Evolutionary conservation across 306 rosid genomes (phyloP).

Genomic region (Fagus sylvatica): DNA sequence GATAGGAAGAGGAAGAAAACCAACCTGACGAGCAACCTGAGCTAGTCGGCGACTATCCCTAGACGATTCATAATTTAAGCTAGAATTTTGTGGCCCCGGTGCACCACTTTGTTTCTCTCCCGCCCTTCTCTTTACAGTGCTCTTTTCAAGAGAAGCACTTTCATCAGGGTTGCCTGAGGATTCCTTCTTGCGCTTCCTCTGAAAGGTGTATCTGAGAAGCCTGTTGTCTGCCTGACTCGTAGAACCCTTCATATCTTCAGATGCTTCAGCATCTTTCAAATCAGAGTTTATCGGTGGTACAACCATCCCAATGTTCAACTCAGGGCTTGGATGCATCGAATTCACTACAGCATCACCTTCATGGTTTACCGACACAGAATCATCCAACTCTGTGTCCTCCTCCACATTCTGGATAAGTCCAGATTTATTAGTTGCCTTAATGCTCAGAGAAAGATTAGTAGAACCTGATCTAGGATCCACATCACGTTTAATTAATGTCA

Average conservation of each 20-base stretch:
- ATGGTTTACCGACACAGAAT: constrained; percentile 14
- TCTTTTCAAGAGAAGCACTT: constrained; percentile 38
- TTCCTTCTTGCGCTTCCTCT: constrained; percentile 69
- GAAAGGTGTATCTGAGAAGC: constrained; percentile 59
- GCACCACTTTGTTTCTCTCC: constrained; percentile 32
- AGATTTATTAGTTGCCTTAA: constrained; percentile 21
- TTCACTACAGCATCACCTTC: constrained; percentile 30
- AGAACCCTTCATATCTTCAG: constrained; percentile 37
- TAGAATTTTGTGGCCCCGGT: constrained; percentile 34
- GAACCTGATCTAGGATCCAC: constrained; percentile 37
- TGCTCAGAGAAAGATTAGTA: constrained; percentile 30
- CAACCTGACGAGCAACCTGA: constrained; percentile 65
- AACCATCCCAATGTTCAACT: constrained; percentile 24
- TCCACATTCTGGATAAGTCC: constrained; percentile 29
- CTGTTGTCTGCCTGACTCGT: constrained; percentile 35
- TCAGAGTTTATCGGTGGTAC: constrained; percentile 26
- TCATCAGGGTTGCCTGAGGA: constrained; percentile 35
- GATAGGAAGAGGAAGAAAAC: constrained; percentile 26
- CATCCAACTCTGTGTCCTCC: constrained; percentile 32
- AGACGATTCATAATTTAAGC: constrained; percentile 33
- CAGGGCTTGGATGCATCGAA: constrained; percentile 20
- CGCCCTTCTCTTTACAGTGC: constrained; percentile 36
- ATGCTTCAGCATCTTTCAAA: constrained; percentile 28
- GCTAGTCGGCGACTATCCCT: constrained; percentile 51
- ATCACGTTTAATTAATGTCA: constrained; percentile 28